Evolutionary conservation across 2,329 filamentous ascomycete species (phyloP).

Genomic region (Aureobasidium sp.): DNA sequence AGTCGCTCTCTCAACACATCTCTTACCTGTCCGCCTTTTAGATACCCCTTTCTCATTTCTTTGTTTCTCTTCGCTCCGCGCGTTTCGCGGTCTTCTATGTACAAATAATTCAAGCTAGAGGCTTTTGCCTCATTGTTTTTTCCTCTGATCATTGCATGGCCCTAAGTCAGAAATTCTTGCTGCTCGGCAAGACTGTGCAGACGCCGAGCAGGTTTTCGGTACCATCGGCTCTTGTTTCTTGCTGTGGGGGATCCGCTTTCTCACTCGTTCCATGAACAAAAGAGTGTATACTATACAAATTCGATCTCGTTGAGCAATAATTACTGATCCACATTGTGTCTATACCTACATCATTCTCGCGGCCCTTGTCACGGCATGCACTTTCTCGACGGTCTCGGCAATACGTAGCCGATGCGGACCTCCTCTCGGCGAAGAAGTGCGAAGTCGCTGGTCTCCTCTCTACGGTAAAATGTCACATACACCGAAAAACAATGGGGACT

Average conservation of each 20-base stretch:
- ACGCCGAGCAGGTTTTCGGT: too few relatives aligned
- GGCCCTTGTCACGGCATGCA: too few relatives aligned
- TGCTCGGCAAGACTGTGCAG: too few relatives aligned
- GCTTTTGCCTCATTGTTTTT: not conserved
- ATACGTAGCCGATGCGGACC: not conserved
- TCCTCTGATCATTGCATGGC: not conserved
- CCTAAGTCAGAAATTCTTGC: too few relatives aligned
- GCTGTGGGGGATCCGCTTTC: too few relatives aligned
- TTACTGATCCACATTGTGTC: too few relatives aligned
- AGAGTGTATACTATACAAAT: too few relatives aligned
- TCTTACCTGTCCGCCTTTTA: constrained; percentile 1
- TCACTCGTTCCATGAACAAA: too few relatives aligned
- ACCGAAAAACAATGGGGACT: not conserved
- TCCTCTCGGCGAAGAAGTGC: constrained; percentile 4
- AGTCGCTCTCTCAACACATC: not conserved
- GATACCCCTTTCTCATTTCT: constrained; percentile 8
- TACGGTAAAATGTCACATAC: not conserved
- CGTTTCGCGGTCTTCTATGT: constrained; percentile 5
- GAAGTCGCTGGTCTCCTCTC: constrained; percentile 5
- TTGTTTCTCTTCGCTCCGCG: not conserved
- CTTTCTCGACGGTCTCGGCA: not conserved
- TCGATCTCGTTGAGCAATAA: too few relatives aligned
- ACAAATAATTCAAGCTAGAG: not conserved
- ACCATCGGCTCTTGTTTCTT: too few relatives aligned
- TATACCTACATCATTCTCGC: too few relatives aligned